These are phyloP conservation scores for Colletotrichum tropicale DNA, from an alignment of 2,329 filamentous ascomycete genomes.

Conservation along the genomic window DNA sequence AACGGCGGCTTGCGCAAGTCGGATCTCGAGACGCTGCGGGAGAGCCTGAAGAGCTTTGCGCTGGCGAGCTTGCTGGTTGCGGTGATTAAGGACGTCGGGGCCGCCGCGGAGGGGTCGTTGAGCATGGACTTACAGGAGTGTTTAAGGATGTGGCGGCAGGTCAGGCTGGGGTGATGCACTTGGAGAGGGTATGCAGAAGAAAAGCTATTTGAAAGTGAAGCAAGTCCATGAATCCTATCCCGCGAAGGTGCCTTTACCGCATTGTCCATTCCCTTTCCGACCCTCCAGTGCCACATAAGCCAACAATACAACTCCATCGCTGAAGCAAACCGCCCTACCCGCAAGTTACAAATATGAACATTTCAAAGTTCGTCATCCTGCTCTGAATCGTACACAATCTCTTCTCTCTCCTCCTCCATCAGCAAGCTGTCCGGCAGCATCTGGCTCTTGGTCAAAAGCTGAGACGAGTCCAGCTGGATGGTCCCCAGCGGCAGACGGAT, in stretches of 20 bases:
- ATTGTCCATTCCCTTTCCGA: neutral
- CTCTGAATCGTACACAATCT: constrained; percentile 20
- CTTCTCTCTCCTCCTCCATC: constrained; percentile 33
- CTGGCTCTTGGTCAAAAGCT: constrained; percentile 57
- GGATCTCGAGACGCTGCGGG: constrained; percentile 42
- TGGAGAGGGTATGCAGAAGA: neutral
- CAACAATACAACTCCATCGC: neutral
- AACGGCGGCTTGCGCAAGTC: constrained; percentile 56
- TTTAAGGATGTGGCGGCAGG: constrained; percentile 56
- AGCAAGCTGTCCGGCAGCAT: constrained; percentile 54
- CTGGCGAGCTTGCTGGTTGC: constrained; percentile 52
- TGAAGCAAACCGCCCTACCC: neutral
- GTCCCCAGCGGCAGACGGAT: constrained; percentile 17
- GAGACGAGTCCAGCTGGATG: constrained; percentile 42
- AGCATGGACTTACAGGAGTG: constrained; percentile 61
- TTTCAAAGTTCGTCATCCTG: constrained; percentile 11
- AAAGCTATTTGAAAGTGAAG: neutral
- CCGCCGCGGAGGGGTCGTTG: constrained; percentile 50
- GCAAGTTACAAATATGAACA: neutral
- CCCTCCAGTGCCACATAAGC: neutral
- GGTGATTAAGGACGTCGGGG: constrained; percentile 49
- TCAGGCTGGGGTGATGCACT: constrained; percentile 48
- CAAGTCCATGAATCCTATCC: neutral
- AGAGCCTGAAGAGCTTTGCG: constrained; percentile 47
- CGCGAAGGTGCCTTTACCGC: neutral